phyloP scores from a whole-genome alignment of 495 filamentous ascomycete species.

The Hypoxylon perforatum region DNA sequence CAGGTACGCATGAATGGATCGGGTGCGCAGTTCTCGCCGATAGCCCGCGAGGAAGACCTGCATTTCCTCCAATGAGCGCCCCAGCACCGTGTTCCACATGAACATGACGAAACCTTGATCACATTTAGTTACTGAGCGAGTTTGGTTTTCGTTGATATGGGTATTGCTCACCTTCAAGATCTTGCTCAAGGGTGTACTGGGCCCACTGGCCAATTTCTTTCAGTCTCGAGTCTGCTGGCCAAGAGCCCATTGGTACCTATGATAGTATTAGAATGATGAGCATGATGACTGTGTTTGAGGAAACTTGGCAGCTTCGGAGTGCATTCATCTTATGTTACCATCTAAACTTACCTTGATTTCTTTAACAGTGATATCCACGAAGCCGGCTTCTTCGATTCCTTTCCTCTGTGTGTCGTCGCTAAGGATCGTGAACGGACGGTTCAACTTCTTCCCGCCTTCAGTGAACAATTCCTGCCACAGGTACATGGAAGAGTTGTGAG shows the following conservation, averaged over 20 bases:
- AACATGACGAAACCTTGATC: conserved; percentile 45
- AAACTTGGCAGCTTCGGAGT: not conserved
- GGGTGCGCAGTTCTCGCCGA: conserved; percentile 39
- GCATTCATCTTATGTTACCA: conserved; percentile 61
- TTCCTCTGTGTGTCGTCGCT: conserved; percentile 29
- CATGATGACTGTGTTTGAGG: not conserved
- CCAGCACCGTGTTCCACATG: conserved; percentile 46
- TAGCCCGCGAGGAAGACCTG: conserved; percentile 39
- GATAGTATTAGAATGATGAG: conserved; percentile 8
- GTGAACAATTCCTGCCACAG: conserved; percentile 39
- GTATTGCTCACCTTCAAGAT: conserved; percentile 42
- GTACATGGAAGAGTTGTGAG: conserved; percentile 33
- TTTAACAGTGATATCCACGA: conserved; percentile 38
- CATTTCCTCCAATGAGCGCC: conserved; percentile 43
- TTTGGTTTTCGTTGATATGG: not conserved
- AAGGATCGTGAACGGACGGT: conserved; percentile 34
- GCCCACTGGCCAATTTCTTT: conserved; percentile 59
- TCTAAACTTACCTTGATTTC: conserved; percentile 48
- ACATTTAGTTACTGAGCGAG: not conserved
- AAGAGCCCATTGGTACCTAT: conserved; percentile 54
- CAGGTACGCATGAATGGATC: conserved; percentile 42
- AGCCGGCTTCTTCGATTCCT: conserved; percentile 44
- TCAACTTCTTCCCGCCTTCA: conserved; percentile 43
- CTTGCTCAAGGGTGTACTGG: conserved; percentile 38
- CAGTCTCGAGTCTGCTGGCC: conserved; percentile 57